Conservation (phyloP, 2,329 filamentous ascomycete species). For the Phyllosticta capitalensis region DNA sequence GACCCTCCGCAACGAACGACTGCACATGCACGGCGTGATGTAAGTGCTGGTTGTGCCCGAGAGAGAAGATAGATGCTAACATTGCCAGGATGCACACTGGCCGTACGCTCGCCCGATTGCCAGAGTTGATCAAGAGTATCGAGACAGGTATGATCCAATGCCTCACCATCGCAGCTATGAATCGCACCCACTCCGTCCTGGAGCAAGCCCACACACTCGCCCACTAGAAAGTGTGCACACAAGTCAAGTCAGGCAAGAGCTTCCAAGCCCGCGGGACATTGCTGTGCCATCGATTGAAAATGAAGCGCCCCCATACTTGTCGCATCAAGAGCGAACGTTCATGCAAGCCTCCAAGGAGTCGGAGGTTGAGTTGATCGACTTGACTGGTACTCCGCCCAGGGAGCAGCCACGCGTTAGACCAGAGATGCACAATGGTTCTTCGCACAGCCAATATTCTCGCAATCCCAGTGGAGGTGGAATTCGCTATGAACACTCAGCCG, state of each 20-base stretch:
- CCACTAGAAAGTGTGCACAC: not conserved
- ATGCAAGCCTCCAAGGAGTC: not conserved
- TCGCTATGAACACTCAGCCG: not conserved
- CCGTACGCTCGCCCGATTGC: not conserved
- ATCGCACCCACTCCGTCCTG: not conserved
- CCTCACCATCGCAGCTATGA: not conserved
- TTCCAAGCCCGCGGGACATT: not conserved
- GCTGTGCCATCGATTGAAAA: not conserved
- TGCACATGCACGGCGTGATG: not conserved
- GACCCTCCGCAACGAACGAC: not conserved
- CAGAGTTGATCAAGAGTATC: not conserved
- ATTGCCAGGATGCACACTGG: not conserved
- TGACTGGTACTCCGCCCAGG: not conserved
- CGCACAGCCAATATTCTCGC: not conserved
- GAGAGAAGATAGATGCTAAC: not conserved
- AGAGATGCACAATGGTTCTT: not conserved
- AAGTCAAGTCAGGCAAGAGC: constrained; percentile 1
- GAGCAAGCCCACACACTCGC: not conserved
- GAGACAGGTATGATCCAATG: not conserved
- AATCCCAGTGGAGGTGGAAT: not conserved
- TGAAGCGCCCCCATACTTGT: not conserved
- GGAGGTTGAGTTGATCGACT: not conserved
- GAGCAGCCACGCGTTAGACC: not conserved
- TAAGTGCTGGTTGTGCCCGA: not conserved
- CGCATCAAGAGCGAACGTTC: constrained; percentile 8